Base-by-base conservation (phyloP, 352 stramenopile species). In the Globisporangium paddicum region DNA sequence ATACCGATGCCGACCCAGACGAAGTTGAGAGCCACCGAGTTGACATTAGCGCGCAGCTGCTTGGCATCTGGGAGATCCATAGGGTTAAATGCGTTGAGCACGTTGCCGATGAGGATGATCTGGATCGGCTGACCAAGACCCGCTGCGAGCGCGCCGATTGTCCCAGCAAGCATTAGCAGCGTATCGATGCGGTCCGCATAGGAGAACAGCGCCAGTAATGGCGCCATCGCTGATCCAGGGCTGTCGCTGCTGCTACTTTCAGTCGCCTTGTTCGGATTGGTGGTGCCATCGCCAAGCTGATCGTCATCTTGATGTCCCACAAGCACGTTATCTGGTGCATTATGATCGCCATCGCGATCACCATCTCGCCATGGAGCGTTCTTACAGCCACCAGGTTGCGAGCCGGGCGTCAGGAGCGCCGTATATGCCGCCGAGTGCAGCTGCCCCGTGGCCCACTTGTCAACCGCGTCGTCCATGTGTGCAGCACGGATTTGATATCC, bases 21-120 rank as follows among this genome's bases (percentile, higher is more conserved):
- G n/a, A 61, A 61, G 19, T 53, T 53, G 8, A 54, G 45, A 32
- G 55, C 44, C 44, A 61, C 55, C 8, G 13, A 26, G 66, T 77
- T 73, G 47, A 85, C 64, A n/a, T 56, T 49, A 1, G 46, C 37
- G 1, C 19, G 28, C 23, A 71, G 48, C 19, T 55, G 25, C 19
- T 52, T 41, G 5, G 46, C 37, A 19, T 63, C 56, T 3, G 47
- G 56, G 13, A 51, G 76, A 26, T 71, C 41, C 2, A 55, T 38
- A 8, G 82, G 79, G 52, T 89, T 89, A 50, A 90, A 89, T 9
- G 79, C 71, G 63, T 90, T 87, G 47, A 90, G 64, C 25, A 87
- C 69, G 55, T 90, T 77, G 10, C 81, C 81, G 58, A 93, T 76
- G 34, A 93, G 70, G 28, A 91, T 60, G 49, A 89, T 86, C 59